A percentile compares a stretch with the other conserved stretches of the same genome.
phyloP scores from a whole-genome alignment of 73 alveolate genomes.

The Stentor roeselii region DNA sequence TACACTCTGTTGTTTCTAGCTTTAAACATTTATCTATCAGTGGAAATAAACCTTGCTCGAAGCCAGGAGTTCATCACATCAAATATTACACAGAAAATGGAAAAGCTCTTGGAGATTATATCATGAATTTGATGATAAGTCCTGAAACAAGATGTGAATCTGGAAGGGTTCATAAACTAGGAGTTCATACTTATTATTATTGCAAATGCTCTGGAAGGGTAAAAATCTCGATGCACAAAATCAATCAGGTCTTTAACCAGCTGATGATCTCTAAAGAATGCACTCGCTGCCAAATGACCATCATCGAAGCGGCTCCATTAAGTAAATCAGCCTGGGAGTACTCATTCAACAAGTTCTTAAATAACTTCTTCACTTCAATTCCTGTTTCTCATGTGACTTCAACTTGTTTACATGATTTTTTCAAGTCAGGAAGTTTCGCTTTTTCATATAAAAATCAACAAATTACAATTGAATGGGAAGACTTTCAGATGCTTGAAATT shows the following conservation, averaged over 20 bases:
- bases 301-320: not conserved
- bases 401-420: not conserved
- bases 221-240: not conserved
- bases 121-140: not conserved
- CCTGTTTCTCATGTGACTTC: conserved; percentile 1
- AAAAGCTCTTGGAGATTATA: not conserved
- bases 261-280: conserved; percentile 21
- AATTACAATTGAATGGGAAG: not conserved
- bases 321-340: conserved; percentile 26
- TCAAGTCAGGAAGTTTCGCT: not conserved
- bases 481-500: not conserved
- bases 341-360: conserved; percentile 1
- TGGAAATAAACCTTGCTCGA: not conserved
- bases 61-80: not conserved
- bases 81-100: not conserved
- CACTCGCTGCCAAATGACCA: not conserved
- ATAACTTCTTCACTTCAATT: not conserved
- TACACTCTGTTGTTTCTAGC: not conserved
- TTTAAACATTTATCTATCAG: not conserved
- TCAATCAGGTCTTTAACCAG: not conserved
- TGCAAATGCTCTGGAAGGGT: not conserved
- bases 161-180: conserved; percentile 1
- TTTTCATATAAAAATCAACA: not conserved
- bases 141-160: not conserved
- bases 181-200: conserved; percentile 5